phyloP scores from a whole-genome alignment of 1,139 yeast genomes.

The Yarrowia galli region DNA sequence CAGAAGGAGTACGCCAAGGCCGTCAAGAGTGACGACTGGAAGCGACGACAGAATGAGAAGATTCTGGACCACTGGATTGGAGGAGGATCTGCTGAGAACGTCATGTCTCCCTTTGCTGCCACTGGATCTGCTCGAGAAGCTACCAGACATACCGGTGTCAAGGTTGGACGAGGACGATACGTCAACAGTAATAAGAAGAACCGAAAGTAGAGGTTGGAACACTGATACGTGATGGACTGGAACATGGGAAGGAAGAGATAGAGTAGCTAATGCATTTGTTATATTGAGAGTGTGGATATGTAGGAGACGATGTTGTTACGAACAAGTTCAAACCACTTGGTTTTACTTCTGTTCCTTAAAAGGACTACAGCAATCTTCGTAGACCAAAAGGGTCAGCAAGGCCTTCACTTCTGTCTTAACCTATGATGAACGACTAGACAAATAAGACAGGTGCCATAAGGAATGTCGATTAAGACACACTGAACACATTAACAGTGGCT shows the following conservation, averaged over 20 bases:
- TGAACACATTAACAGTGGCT: no score
- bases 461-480: no score
- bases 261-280: constrained; percentile 18
- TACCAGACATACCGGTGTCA: constrained; percentile 69
- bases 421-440: no score
- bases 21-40: constrained; percentile 86
- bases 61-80: constrained; percentile 88
- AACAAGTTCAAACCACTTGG: no score
- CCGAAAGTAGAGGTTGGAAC: constrained; percentile 1
- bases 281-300: background rate
- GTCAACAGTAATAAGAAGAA: constrained; percentile 65
- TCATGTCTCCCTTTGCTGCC: constrained; percentile 86
- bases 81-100: constrained; percentile 91
- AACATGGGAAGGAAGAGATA: background rate
- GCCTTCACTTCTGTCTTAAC: no score
- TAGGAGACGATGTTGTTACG: no score
- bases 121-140: constrained; percentile 57
- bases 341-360: no score
- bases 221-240: no score
- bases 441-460: no score
- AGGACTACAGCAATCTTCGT: no score
- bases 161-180: constrained; percentile 81
- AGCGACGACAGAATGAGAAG: constrained; percentile 84
- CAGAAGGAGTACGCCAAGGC: constrained; percentile 93
- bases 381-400: no score